A percentile compares a stretch with the other conserved stretches of the same genome.
phyloP scores from a whole-genome alignment of 78 protist genomes.

The Protostelium mycophagum region DNA sequence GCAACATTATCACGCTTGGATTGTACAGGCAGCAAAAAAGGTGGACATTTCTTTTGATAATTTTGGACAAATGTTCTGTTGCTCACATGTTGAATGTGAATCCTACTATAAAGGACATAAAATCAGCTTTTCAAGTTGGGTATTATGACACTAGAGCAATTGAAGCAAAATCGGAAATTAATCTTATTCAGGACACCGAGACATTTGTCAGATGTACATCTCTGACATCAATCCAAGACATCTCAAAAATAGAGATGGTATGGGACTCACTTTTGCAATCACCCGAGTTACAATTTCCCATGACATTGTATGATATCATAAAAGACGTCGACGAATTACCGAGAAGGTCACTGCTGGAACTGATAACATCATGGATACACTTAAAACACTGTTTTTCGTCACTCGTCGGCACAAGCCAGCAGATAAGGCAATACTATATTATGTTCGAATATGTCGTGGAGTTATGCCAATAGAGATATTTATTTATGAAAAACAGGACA shows the following conservation, averaged over 20 bases:
- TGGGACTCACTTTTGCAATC: background rate
- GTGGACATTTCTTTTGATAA: background rate
- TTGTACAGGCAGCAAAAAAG: background rate
- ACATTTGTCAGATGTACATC: background rate
- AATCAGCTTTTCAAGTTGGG: too few species aligned
- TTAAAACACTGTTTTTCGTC: background rate
- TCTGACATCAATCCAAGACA: background rate
- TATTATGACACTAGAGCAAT: too few species aligned
- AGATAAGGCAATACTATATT: background rate
- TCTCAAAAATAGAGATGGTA: background rate
- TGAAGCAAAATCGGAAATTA: too few species aligned
- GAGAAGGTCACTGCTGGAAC: background rate
- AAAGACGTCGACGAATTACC: background rate
- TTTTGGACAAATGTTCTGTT: background rate
- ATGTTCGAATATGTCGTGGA: too few species aligned
- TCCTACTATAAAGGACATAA: too few species aligned
- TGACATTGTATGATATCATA: background rate
- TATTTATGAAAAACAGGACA: background rate
- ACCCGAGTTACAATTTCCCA: background rate
- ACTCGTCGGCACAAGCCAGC: background rate
- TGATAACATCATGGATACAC: background rate
- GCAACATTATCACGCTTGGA: background rate
- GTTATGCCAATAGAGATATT: background rate
- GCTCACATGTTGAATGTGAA: too few species aligned
- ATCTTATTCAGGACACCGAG: background rate